Conservation (phyloP, 306 rosid species). For the Astragalus glycyphyllos region DNA sequence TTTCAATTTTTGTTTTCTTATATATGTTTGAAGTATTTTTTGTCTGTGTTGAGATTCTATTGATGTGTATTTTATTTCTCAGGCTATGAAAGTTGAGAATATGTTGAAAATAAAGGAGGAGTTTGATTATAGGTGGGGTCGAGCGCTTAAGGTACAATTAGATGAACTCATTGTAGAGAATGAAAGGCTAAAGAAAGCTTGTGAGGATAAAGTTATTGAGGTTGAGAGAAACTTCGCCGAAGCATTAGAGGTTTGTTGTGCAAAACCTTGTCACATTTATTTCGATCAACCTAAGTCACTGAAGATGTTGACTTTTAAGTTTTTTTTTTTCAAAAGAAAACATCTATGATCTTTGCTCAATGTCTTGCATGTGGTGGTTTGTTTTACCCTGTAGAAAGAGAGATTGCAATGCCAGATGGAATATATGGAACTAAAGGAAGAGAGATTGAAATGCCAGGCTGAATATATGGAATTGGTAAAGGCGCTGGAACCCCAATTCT, state of each 20-base stretch:
- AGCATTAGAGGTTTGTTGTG: conserved; percentile 82
- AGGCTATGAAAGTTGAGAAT: conserved; percentile 99
- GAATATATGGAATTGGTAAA: no score
- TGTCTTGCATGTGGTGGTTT: conserved; percentile 34
- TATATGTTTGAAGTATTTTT: conserved; percentile 28
- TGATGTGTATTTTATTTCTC: conserved; percentile 41
- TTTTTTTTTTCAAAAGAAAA: background rate
- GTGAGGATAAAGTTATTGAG: conserved; percentile 83
- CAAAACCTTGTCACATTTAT: no score
- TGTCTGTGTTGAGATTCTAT: conserved; percentile 20
- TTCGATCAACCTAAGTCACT: conserved; percentile 17
- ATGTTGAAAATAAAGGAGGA: conserved; percentile 97
- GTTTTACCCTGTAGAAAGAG: conserved; percentile 71
- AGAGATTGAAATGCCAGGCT: conserved; percentile 50
- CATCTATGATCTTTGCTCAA: conserved; percentile 9
- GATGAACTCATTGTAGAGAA: conserved; percentile 91
- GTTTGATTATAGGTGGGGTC: conserved; percentile 93
- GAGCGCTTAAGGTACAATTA: conserved; percentile 85
- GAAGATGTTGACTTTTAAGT: conserved; percentile 15
- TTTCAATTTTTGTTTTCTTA: conserved; percentile 37
- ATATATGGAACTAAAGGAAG: conserved; percentile 84
- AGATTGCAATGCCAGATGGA: conserved; percentile 91
- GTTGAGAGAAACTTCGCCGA: conserved; percentile 90
- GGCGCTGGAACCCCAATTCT: no score
- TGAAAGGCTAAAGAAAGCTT: conserved; percentile 89